Evolutionary conservation across 2,329 filamentous ascomycete species (phyloP), one percentile per base, ranked within the genome.

Genomic region (Corinectria fuckeliana): DNA sequence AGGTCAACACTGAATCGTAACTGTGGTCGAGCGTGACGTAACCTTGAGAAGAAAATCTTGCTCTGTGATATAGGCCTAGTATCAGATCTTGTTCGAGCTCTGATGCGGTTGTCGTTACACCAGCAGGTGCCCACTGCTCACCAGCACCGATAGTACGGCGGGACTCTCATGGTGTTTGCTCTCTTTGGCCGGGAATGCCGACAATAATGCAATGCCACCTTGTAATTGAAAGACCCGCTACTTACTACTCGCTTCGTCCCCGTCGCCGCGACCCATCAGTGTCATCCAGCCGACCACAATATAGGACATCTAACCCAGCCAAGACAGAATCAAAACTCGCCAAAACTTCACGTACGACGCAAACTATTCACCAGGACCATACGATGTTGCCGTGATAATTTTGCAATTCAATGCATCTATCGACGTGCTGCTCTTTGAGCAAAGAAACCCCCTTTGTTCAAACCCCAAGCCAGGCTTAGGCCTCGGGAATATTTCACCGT

Each of bases 381-480:
- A 18, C n/a, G 14, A 26, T 36, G 5, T 50, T 52, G 55, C 49
- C 38, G 9, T 41, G 62, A 51, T 55, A 38, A 57, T 14, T 53
- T 25, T 68, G 65, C 64, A 58, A 61, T 67, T 62, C 62, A 47
- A 41, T 65, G 51, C 51, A 8, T 57, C 66, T 67, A 69, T 66
- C 57, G 48, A 67, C 62, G 20, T 58, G 54, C 54, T 61, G 53
- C 61, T 63, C 52, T 56, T 36, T 48, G 57, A 65, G 52, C 47
- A 44, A 63, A 44, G 52, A 65, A 68, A 66, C 61, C 50, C 64
- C 66, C 39, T 55, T 63, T 47, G 52, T 47, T 58, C 56, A 55
- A 67, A 64, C 64, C 58, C 58, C 57, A 69, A 68, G 55, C 51
- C 58, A 50, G 62, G 56, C 56, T 8, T 57, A 39, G 21, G 60